Evolutionary conservation across 345 rosid species (phyloP).

Genomic region (Arabidopsis arenosa): DNA sequence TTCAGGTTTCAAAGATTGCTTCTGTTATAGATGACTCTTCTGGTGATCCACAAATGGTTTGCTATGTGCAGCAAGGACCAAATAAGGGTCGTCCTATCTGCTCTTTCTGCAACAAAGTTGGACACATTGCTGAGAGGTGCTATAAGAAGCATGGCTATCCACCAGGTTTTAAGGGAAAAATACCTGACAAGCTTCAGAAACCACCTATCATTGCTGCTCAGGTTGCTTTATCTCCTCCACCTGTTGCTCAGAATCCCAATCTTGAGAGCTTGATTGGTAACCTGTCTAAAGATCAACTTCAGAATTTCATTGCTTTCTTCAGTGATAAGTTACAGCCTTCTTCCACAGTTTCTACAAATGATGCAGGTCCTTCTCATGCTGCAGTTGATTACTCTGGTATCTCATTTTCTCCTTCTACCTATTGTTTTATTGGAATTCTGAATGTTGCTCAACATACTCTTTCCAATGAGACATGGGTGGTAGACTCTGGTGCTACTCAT

Average conservation of each 20-base stretch:
- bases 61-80: neutral
- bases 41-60: no score
- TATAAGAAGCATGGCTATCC: neutral
- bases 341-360: neutral
- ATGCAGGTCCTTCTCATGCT: no score
- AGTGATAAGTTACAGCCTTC: neutral
- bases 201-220: neutral
- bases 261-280: neutral
- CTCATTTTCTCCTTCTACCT: neutral
- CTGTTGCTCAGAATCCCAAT: neutral
- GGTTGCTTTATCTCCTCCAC: rapidly evolving
- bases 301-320: neutral
- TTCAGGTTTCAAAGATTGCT: no score
- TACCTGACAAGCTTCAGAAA: neutral
- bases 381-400: neutral
- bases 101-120: neutral
- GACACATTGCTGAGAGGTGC: neutral
- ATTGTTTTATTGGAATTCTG: neutral
- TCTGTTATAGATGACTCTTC: no score
- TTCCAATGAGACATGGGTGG: neutral
- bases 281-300: neutral
- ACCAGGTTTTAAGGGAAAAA: neutral
- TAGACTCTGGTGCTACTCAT: neutral
- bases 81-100: neutral
- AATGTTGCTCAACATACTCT: rapidly evolving